Base-by-base conservation (phyloP, 768 basidiomycete species). In the Tremella mesenterica region DNA sequence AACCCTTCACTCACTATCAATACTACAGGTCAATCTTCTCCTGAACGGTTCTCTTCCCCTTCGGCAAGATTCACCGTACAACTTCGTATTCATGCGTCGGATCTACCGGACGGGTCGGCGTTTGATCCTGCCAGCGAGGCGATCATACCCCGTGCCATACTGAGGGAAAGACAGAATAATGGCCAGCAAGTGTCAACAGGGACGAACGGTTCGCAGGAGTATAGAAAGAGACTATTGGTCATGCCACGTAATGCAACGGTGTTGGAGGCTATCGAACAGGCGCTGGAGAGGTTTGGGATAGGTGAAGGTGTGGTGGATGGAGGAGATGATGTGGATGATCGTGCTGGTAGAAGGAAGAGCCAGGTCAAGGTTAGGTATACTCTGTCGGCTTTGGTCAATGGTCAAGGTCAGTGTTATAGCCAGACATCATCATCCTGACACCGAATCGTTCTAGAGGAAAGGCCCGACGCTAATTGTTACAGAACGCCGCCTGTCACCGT, bases 281-380 rank as follows among this genome's bases (percentile, higher is more conserved):
- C 85, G 4, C 70, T 99, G 58, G 95, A 96, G 67, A 76, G 90
- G 53, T 96, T 97, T 67, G 95, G 95, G 2, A 95, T 99, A 52
- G 76, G 81, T 30, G 93, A 95, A 33, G 95, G 92, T n/a, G 90
- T 99, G 1, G 93, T 97, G 2, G 92, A 96, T 71, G 95, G 95
- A 1, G 95, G 95, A 1, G 95, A 99, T 71, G 93, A 96, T 65
- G 81, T 99, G 1, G 95, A 99, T 73, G 93, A 96, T 69, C 91
- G 93, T 70, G 77, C 83, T 29, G 78, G 81, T 6, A 89, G 90
- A 75, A 77, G 91, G 54, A 79, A 84, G 58, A 93, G 88, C 52
- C 77, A 81, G 6, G 73, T 80, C 8, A 79, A 87, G 53, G 86
- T 96, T 30, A 79, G 89, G 50, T 97, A 97, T 70, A 81, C 81